Base-by-base conservation (phyloP, 208 protist species). In the Kentomonas sorsogonicus region DNA sequence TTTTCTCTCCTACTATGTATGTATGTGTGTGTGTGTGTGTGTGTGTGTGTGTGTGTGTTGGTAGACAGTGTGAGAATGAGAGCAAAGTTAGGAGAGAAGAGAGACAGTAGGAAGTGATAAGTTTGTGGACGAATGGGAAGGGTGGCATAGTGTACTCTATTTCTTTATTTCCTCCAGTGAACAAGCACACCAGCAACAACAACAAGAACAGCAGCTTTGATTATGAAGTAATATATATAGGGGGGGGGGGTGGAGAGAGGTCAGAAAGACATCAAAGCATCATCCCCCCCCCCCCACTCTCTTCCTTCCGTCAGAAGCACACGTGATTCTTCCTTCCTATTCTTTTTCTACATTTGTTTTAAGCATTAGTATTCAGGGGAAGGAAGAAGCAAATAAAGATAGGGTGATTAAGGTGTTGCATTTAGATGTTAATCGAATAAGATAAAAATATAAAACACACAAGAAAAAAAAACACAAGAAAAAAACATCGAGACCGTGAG, bases 21-120 rank as follows among this genome's bases (percentile, higher is more conserved):
- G n/a, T n/a, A n/a, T n/a, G 7, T 44, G 18, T 56, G 34, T 39
- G 29, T 55, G 50, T 16, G 50, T 41, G 40, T 48, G 36, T 48
- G 50, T 39, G 50, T 55, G 50, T 55, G 27, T 55, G 50, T 47
- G 51, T 62, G 16, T 54, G n/a, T 66, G 23, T 60, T 33, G 62
- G 29, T 23, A 33, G 22, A 1, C 3, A 33, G 26, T 5, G n/a
- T n/a, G n/a, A 39, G 26, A 58, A 47, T 9, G 40, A 22, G 30
- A 58, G 53, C 5, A 58, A 47, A 58, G 0, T 36, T 26, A 34
- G 33, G 46, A 20, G 53, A n/a, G 6, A 15, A 36, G 27, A 43
- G 25, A 44, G 43, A 30, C 39, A 43, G 43, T n/a, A 40, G 16
- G 16, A 56, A 34, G 23, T 16, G 18, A 30, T 10, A 16, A 44